A percentile compares a stretch with the other conserved stretches of the same genome.
phyloP scores from a whole-genome alignment of 1,139 yeast species.

The Blastobotrys aristatus region DNA sequence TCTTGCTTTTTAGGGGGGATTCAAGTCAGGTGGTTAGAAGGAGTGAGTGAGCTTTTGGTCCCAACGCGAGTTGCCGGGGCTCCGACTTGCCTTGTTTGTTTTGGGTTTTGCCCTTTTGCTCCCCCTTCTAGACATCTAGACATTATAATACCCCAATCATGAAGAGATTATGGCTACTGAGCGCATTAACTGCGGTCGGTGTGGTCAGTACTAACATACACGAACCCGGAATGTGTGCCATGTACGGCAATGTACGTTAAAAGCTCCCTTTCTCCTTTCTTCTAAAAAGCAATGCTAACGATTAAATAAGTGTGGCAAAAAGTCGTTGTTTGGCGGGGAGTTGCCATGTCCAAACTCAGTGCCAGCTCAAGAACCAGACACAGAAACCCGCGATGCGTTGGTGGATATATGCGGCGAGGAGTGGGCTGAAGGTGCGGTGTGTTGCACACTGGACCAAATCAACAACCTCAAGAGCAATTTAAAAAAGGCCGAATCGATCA shows the following conservation, averaged over 20 bases:
- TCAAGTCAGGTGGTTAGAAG: too few relatives aligned
- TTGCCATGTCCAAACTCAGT: slow-evolving; percentile 70
- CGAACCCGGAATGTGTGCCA: slow-evolving; percentile 45
- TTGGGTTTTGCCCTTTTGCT: too few relatives aligned
- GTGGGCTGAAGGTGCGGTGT: slow-evolving; percentile 47
- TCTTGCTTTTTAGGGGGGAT: not conserved
- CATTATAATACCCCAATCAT: too few relatives aligned
- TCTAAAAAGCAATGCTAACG: slow-evolving; percentile 1
- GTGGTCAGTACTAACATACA: slow-evolving; percentile 20
- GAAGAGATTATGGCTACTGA: slow-evolving; percentile 2
- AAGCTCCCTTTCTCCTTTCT: too few relatives aligned
- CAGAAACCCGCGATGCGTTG: slow-evolving; percentile 45
- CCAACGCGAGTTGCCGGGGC: too few relatives aligned
- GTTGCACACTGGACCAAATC: slow-evolving; percentile 42
- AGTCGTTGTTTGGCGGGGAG: slow-evolving; percentile 68
- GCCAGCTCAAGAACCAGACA: slow-evolving; percentile 44
- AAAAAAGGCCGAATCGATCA: slow-evolving; percentile 69
- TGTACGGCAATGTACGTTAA: slow-evolving; percentile 40
- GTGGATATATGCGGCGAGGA: slow-evolving; percentile 65
- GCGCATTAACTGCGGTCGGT: not conserved
- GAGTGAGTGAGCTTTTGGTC: too few relatives aligned
- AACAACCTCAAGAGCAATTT: slow-evolving; percentile 47
- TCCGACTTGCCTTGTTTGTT: too few relatives aligned
- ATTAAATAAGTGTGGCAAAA: slow-evolving; percentile 61
- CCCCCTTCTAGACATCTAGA: too few relatives aligned